Conservation (phyloP, 345 rosid genomes). For the Jatropha curcas region DNA sequence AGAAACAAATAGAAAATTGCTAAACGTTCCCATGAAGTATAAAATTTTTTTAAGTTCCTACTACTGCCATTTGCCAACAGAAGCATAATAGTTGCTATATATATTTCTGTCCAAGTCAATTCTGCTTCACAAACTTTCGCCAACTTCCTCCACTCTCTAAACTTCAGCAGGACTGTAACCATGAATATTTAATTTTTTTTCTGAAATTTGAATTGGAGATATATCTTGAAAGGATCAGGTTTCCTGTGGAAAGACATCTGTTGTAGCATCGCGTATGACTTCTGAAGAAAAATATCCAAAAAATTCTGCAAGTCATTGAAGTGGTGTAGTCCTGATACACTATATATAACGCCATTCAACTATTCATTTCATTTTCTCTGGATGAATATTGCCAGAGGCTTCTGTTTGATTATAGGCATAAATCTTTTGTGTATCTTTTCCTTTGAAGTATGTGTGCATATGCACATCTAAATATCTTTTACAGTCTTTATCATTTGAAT, state of each 20-base stretch:
- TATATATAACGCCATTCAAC: neutral
- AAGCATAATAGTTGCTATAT: too few relatives aligned
- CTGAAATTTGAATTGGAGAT: neutral
- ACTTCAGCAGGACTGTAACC: neutral
- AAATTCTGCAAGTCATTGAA: neutral
- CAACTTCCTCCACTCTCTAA: neutral
- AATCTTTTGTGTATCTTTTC: neutral
- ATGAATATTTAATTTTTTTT: neutral
- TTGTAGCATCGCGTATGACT: neutral
- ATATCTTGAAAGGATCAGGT: conserved; percentile 9
- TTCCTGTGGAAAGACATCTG: neutral
- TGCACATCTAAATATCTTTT: neutral
- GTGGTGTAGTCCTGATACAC: neutral
- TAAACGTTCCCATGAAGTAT: too few relatives aligned
- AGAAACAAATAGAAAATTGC: too few relatives aligned
- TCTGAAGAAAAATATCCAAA: neutral
- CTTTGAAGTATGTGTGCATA: neutral
- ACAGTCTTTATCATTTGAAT: neutral
- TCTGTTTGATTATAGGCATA: neutral
- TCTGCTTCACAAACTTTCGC: neutral
- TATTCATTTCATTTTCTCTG: neutral
- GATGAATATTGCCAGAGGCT: neutral
- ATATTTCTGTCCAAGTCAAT: too few relatives aligned
- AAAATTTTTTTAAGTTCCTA: too few relatives aligned
- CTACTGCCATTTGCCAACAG: too few relatives aligned